These are phyloP conservation scores for Trametes gibbosa DNA, from an alignment of 768 basidiomycete species.

Conservation along the genomic window DNA sequence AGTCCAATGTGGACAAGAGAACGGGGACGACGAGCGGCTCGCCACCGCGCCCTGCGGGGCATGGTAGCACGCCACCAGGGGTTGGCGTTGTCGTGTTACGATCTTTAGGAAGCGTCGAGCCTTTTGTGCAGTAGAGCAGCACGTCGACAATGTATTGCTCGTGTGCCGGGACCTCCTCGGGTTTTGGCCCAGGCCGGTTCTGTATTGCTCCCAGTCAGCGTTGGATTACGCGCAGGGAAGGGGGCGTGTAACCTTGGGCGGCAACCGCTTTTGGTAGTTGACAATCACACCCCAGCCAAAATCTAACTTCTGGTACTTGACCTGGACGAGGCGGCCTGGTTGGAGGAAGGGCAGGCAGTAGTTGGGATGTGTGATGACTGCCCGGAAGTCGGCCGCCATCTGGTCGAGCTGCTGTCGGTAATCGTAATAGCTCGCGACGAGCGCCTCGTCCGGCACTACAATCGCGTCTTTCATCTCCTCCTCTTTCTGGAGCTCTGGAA, in stretches of 20 bases:
- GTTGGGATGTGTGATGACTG: constrained; percentile 91
- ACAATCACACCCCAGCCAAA: constrained; percentile 97
- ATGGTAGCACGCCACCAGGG: constrained; percentile 74
- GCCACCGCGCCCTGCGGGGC: constrained; percentile 68
- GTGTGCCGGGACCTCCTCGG: constrained; percentile 75
- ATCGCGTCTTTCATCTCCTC: constrained; percentile 64
- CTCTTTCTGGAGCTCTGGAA: constrained; percentile 68
- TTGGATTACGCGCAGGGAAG: neutral
- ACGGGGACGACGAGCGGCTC: constrained; percentile 86
- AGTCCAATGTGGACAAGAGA: constrained; percentile 80
- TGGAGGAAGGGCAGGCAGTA: constrained; percentile 95
- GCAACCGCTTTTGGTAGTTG: constrained; percentile 84
- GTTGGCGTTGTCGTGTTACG: constrained; percentile 51
- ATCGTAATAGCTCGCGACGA: constrained; percentile 89
- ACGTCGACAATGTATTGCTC: constrained; percentile 94
- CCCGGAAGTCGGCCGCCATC: constrained; percentile 82
- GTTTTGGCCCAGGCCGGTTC: constrained; percentile 64
- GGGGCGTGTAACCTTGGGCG: constrained; percentile 62
- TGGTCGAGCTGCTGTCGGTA: constrained; percentile 91
- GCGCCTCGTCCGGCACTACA: constrained; percentile 78
- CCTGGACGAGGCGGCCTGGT: constrained; percentile 86
- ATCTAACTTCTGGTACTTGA: constrained; percentile 82
- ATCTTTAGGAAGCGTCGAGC: constrained; percentile 59
- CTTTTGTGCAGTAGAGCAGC: constrained; percentile 73
- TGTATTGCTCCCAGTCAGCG: constrained; percentile 26